Base-by-base conservation (phyloP, 1,284 basidiomycete genomes). In the Leccinum insolens region DNA sequence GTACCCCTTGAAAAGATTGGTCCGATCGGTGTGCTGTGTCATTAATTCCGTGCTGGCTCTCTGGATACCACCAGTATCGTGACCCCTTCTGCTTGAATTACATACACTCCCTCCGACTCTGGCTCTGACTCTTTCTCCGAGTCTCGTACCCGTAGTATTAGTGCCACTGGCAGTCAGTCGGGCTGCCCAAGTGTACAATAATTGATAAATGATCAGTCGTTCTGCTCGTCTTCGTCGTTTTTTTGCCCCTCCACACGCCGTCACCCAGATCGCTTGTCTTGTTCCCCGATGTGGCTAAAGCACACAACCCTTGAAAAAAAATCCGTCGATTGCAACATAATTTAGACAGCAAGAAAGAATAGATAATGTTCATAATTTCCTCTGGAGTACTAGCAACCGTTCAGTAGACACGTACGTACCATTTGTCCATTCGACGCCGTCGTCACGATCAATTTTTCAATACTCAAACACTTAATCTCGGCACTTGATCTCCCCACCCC, bases 401-500 rank as follows among this genome's bases (percentile, higher is more conserved):
- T 46, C 17, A n/a, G n/a, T 20, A 49, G 5, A 49, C 46, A 49
- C 5, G n/a, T 49, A 49, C 46, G 11, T 49, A 37, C 20, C 49
- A 52, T 52, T 41, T n/a, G 49, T 52, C 49, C 49, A 52, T 52
- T 52, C 3, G 20, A 20, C 46, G 46, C n/a, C 46, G n/a, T 20
- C 55, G 14, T 17, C 52, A 7, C 22, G 5, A 52, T 22, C 49
- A 14, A 14, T 7, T 28, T 4, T n/a, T 58, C 57, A 28, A 58
- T 55, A n/a, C 46, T n/a, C 52, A 55, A 14, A 0, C 57, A 52
- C n/a, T 52, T 3, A 52, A 52, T 28, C 78, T n/a, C 73, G 80
- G 77, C 86, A 87, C 72, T 72, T 86, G 67, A 91, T 74, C 72
- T 88, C 84, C 9, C 85, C 89, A 44, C 86, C 88, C 15, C 84